Evolutionary conservation across 495 filamentous ascomycete genomes (phyloP).

Genomic region (Rhypophila decipiens): DNA sequence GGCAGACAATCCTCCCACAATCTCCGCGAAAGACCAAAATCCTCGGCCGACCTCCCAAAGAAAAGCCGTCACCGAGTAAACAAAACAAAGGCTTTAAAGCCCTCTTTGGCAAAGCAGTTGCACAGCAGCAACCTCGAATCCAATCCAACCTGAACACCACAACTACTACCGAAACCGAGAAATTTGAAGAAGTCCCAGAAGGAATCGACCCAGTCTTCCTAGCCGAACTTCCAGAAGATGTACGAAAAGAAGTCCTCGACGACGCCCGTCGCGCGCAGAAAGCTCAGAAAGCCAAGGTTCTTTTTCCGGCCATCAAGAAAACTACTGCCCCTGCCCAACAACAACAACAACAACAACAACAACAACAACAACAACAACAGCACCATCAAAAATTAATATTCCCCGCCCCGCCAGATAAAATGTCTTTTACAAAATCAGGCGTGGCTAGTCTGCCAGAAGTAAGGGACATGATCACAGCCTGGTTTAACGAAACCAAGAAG

Average conservation of each 20-base stretch:
- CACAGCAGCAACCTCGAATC: not conserved
- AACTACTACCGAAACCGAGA: conserved; percentile 15
- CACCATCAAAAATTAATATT: conserved; percentile 31
- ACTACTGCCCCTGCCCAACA: conserved; percentile 7
- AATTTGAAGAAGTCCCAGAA: conserved; percentile 16
- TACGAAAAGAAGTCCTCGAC: conserved; percentile 68
- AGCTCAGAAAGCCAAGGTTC: conserved; percentile 25
- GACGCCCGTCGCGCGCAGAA: conserved; percentile 59
- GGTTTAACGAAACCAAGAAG: conserved; percentile 57
- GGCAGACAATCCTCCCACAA: conserved; percentile 51
- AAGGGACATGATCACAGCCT: conserved; percentile 48
- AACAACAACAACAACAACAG: conserved; percentile 18
- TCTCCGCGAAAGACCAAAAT: conserved; percentile 48
- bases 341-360: conserved; percentile 18
- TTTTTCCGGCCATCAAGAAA: conserved; percentile 7
- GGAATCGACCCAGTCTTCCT: conserved; percentile 67
- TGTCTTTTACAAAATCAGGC: conserved; percentile 20
- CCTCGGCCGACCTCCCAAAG: conserved; percentile 39
- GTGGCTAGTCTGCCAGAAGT: conserved; percentile 23
- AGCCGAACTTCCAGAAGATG: conserved; percentile 72
- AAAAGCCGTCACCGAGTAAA: conserved; percentile 33
- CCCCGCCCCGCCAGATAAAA: conserved; percentile 25
- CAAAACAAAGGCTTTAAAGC: conserved; percentile 52
- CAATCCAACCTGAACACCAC: not conserved
- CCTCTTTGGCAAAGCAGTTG: conserved; percentile 54